Percentiles rank a stretch among this genome's conserved stretches.
These are phyloP conservation scores for Aspergillus quadrilineatus DNA, from an alignment of 2,329 filamentous ascomycete species.

Conservation along the genomic window DNA sequence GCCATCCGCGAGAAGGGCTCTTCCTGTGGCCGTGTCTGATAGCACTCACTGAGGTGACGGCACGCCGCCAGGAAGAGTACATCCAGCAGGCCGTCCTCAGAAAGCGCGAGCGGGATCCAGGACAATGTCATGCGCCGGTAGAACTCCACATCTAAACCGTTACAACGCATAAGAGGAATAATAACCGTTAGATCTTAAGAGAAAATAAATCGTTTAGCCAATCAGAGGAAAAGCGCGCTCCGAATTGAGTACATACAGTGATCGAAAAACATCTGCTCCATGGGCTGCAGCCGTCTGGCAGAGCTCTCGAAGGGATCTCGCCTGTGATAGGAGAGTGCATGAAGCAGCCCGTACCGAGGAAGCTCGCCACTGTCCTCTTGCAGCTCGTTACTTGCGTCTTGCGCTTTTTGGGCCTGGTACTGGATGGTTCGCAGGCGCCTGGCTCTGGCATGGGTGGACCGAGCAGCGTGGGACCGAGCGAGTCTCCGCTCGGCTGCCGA, in stretches of 20 bases:
- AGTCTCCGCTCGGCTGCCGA: conserved; percentile 8
- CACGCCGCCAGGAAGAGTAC: conserved; percentile 19
- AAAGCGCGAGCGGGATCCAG: conserved; percentile 16
- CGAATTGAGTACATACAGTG: conserved; percentile 18
- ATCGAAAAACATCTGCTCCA: conserved; percentile 21
- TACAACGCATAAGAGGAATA: conserved; percentile 12
- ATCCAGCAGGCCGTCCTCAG: conserved; percentile 17
- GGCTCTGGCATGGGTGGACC: conserved; percentile 19
- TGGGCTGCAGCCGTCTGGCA: conserved; percentile 11
- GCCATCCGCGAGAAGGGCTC: conserved; percentile 1
- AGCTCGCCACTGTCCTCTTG: too few relatives aligned
- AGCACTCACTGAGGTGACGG: conserved; percentile 15
- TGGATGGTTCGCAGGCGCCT: conserved; percentile 20
- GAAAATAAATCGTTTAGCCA: neutral
- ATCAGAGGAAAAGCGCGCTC: too few relatives aligned
- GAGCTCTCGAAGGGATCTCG: conserved; percentile 20
- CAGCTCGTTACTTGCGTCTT: neutral
- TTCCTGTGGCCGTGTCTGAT: neutral
- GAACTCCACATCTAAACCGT: conserved; percentile 4
- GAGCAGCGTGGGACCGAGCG: conserved; percentile 22
- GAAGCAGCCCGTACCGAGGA: neutral
- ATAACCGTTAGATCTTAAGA: neutral
- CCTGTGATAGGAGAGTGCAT: conserved; percentile 9
- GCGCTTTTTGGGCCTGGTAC: conserved; percentile 20
- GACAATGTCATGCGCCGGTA: conserved; percentile 1